Evolutionary conservation across 345 rosid genomes (phyloP).

Genomic region (Triadica sebifera): DNA sequence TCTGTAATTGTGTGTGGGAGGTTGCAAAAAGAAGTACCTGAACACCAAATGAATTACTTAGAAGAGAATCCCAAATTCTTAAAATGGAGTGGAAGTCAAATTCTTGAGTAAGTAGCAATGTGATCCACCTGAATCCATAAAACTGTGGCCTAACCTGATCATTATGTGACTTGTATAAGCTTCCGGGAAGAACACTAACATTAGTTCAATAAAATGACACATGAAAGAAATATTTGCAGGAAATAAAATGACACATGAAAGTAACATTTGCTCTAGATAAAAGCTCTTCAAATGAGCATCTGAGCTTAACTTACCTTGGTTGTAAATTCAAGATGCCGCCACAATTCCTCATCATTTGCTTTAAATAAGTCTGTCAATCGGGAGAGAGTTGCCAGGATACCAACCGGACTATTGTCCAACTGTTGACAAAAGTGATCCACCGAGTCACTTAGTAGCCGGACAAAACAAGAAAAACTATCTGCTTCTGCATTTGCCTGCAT

Average conservation of each 20-base stretch:
- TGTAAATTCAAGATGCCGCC: constrained; percentile 65
- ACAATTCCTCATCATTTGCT: constrained; percentile 60
- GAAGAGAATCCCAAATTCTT: constrained; percentile 75
- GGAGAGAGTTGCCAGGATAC: constrained; percentile 64
- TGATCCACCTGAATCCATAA: constrained; percentile 72
- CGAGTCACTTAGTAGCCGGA: constrained; percentile 56
- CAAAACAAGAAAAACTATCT: constrained; percentile 63
- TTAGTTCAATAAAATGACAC: not conserved
- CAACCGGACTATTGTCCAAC: constrained; percentile 63
- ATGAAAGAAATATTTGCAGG: not conserved
- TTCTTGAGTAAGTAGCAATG: constrained; percentile 71
- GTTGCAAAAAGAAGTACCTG: constrained; percentile 38
- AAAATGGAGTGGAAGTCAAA: constrained; percentile 56
- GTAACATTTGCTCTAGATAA: not conserved
- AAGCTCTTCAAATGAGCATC: not conserved
- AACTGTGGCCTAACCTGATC: constrained; percentile 69
- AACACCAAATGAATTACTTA: constrained; percentile 59
- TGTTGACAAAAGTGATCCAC: constrained; percentile 75
- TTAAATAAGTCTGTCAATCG: constrained; percentile 54
- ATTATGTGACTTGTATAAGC: constrained; percentile 8
- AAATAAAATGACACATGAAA: not conserved
- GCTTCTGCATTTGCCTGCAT: constrained; percentile 64
- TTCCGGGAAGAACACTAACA: not conserved
- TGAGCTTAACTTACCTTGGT: constrained; percentile 35
- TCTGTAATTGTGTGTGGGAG: not conserved